Base-by-base conservation (phyloP, 352 stramenopile genomes). In the Pythium scleroteichum region DNA sequence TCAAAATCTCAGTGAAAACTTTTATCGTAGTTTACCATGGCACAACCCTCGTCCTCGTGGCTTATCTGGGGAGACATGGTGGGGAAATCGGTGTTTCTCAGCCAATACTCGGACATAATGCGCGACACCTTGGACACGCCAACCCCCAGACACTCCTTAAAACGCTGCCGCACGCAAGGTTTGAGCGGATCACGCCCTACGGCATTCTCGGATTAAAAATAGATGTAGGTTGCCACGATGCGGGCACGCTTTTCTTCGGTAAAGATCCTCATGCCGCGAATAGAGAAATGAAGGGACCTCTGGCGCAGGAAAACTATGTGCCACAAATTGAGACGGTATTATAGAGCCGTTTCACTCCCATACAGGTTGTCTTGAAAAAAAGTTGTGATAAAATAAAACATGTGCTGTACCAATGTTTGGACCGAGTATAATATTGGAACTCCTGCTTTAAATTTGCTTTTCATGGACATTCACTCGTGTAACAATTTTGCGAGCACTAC, bases 1-100 rank as follows among this genome's bases (percentile, higher is more conserved):
- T 26, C 20, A 55, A 23, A n/a, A 55, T 44, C 3, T 41, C 16
- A 16, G 32, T 20, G 46, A 52, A 55, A 45, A 32, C n/a, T n/a
- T 44, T 55, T n/a, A 27, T 27, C 48, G 48, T 55, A 55, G n/a
- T 53, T 53, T 53, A 22, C n/a, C n/a, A n/a, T n/a, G n/a, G n/a
- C n/a, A n/a, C n/a, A n/a, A n/a, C n/a, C n/a, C n/a, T n/a, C n/a
- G n/a, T n/a, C n/a, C n/a, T n/a, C n/a, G n/a, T n/a, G n/a, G n/a
- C n/a, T n/a, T n/a, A n/a, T n/a, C n/a, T n/a, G n/a, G n/a, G 29
- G 26, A 55, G 17, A 5, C 20, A n/a, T 55, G 26, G 48, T 3
- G 4, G 42, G 42, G 26, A 12, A 27, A 48, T 24, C 22, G 42
- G 42, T n/a, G 26, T 24, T 26, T 24, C 32, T 19, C 48, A n/a